Conservation (phyloP, 225 moss, liverwort and hornwort genomes). For the Pseudoscleropodium purum region DNA sequence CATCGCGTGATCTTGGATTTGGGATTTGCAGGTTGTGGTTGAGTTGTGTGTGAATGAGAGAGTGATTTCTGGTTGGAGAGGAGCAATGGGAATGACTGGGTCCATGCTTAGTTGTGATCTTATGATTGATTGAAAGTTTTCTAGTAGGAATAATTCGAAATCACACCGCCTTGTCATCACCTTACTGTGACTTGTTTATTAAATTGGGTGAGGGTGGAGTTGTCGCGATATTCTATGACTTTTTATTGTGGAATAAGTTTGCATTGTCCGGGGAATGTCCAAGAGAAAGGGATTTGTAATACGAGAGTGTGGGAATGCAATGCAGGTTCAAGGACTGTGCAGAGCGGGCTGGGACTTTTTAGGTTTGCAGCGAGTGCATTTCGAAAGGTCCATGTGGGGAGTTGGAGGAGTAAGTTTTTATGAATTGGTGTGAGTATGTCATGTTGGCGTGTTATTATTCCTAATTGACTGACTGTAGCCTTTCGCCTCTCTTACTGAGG, state of each 20-base stretch:
- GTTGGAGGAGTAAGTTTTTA: slow-evolving; percentile 39
- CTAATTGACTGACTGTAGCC: not conserved
- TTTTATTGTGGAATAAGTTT: not conserved
- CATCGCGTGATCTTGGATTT: not conserved
- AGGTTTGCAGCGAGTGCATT: slow-evolving; percentile 9
- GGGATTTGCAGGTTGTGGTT: not conserved
- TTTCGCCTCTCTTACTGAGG: not conserved
- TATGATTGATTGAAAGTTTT: not conserved
- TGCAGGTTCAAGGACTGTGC: slow-evolving; percentile 27
- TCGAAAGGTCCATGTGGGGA: slow-evolving; percentile 43
- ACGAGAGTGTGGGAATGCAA: not conserved
- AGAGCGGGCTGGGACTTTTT: slow-evolving; percentile 7
- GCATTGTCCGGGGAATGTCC: not conserved
- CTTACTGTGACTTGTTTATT: not conserved
- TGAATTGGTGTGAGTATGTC: not conserved
- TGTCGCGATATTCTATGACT: not conserved
- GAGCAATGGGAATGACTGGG: not conserved
- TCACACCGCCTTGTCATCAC: not conserved
- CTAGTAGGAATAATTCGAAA: not conserved
- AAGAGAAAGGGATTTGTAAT: not conserved
- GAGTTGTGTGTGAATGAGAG: not conserved
- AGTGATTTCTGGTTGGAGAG: not conserved
- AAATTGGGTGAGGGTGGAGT: not conserved
- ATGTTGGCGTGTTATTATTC: not conserved
- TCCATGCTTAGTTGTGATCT: not conserved